Conservation (phyloP, 352 stramenopile genomes). For the Phytophthora foliorum region DNA sequence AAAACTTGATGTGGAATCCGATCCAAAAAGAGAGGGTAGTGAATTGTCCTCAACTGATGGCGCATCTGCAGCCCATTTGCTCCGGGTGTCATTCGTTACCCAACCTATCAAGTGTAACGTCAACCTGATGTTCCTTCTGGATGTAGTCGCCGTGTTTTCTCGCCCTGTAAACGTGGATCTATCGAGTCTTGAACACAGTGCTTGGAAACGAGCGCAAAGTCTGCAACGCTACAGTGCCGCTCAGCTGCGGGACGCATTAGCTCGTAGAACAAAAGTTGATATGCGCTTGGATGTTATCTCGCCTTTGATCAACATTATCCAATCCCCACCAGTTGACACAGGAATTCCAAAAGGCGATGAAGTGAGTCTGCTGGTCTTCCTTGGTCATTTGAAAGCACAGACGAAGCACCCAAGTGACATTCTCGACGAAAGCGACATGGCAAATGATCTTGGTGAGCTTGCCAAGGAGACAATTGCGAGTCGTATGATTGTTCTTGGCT, state of each 20-base stretch:
- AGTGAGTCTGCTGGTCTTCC: conserved; percentile 74
- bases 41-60: conserved; percentile 14
- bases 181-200: conserved; percentile 72
- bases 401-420: conserved; percentile 53
- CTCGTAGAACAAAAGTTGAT: conserved; percentile 75
- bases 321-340: conserved; percentile 47
- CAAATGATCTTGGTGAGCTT: conserved; percentile 11
- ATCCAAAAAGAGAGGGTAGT: conserved; percentile 28
- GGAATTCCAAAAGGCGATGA: conserved; percentile 31
- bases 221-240: conserved; percentile 81
- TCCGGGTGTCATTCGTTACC: conserved; percentile 76
- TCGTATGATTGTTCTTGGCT: conserved; percentile 25
- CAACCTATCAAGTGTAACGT: conserved; percentile 87
- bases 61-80: conserved; percentile 34
- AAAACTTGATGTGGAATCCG: conserved; percentile 22
- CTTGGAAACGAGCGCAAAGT: conserved; percentile 79
- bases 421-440: conserved; percentile 18
- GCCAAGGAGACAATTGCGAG: conserved; percentile 8
- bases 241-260: conserved; percentile 76
- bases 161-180: conserved; percentile 82
- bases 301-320: conserved; percentile 77
- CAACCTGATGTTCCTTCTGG: conserved; percentile 79
- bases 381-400: conserved; percentile 77
- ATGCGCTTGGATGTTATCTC: conserved; percentile 85
- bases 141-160: conserved; percentile 75